These are phyloP conservation scores for Coemansia sp. DNA, from an alignment of 192 early-diverging fungal species.

Conservation along the genomic window DNA sequence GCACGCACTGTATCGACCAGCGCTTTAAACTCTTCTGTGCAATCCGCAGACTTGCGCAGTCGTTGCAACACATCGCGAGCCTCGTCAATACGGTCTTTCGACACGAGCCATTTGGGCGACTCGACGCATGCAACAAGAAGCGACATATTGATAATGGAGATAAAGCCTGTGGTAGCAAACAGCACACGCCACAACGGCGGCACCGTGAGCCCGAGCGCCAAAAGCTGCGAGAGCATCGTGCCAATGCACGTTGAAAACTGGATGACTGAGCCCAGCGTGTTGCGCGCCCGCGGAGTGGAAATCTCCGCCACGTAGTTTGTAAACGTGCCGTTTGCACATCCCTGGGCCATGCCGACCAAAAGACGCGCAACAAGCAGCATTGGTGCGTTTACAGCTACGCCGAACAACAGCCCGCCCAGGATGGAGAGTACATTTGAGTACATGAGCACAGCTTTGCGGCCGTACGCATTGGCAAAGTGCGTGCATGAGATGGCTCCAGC, in stretches of 20 bases:
- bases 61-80: slow-evolving; percentile 50
- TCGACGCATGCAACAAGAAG: slow-evolving; percentile 69
- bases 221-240: slow-evolving; percentile 62
- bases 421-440: slow-evolving; percentile 65
- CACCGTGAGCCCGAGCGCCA: slow-evolving; percentile 58
- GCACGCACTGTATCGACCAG: slow-evolving; percentile 50
- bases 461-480: slow-evolving; percentile 56
- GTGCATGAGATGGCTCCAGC: slow-evolving; percentile 63
- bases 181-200: slow-evolving; percentile 71
- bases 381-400: slow-evolving; percentile 55
- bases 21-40: slow-evolving; percentile 59
- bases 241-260: slow-evolving; percentile 75
- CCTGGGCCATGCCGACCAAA: slow-evolving; percentile 66
- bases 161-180: slow-evolving; percentile 58
- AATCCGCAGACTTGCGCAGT: slow-evolving; percentile 54
- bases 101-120: slow-evolving; percentile 68
- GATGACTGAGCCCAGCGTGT: slow-evolving; percentile 64
- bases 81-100: slow-evolving; percentile 56
- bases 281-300: slow-evolving; percentile 65
- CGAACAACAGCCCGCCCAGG: slow-evolving; percentile 58
- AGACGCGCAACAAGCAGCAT: slow-evolving; percentile 68
- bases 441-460: slow-evolving; percentile 64
- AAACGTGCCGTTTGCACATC: slow-evolving; percentile 57
- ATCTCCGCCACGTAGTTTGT: slow-evolving; percentile 75
- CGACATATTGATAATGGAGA: slow-evolving; percentile 50